A percentile compares a stretch with the other conserved stretches of the same genome.
phyloP scores from a whole-genome alignment of 805 yeast genomes.

The Monosporozyma solicola region DNA sequence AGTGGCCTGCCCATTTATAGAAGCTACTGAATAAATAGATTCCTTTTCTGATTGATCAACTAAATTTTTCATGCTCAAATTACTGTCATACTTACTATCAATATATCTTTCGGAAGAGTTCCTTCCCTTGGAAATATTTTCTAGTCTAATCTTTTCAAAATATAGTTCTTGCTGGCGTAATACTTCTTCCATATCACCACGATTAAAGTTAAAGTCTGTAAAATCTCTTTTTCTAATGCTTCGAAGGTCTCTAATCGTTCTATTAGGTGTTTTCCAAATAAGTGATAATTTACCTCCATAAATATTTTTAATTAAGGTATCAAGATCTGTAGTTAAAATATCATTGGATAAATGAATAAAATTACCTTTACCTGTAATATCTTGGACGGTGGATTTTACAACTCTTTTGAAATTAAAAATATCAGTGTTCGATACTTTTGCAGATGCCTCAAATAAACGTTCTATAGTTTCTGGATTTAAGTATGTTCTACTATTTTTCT shows the following conservation, averaged over 20 bases:
- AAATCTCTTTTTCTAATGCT: conserved; percentile 11
- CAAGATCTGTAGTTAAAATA: conserved; percentile 34
- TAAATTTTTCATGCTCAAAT: not conserved
- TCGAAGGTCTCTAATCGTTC: conserved; percentile 23
- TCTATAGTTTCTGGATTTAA: conserved; percentile 51
- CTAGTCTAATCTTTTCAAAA: conserved; percentile 6
- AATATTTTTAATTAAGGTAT: conserved; percentile 21
- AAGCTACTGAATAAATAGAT: not conserved
- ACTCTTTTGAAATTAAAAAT: conserved; percentile 50
- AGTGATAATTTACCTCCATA: conserved; percentile 32
- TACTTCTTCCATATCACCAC: conserved; percentile 20
- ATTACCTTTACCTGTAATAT: conserved; percentile 38
- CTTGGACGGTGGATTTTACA: conserved; percentile 67
- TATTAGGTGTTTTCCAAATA: conserved; percentile 46
- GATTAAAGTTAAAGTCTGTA: conserved; percentile 9
- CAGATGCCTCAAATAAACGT: conserved; percentile 39
- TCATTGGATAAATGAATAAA: conserved; percentile 31
- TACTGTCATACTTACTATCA: not conserved
- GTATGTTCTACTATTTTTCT: conserved; percentile 36
- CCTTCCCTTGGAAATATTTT: not conserved
- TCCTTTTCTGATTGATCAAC: not conserved
- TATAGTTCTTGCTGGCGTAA: conserved; percentile 10
- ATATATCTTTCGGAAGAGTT: not conserved
- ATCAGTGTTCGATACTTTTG: conserved; percentile 36
- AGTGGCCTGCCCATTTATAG: not conserved